Base-by-base conservation (phyloP, 1,284 basidiomycete species). In the Moesziomyces parantarcticus region DNA sequence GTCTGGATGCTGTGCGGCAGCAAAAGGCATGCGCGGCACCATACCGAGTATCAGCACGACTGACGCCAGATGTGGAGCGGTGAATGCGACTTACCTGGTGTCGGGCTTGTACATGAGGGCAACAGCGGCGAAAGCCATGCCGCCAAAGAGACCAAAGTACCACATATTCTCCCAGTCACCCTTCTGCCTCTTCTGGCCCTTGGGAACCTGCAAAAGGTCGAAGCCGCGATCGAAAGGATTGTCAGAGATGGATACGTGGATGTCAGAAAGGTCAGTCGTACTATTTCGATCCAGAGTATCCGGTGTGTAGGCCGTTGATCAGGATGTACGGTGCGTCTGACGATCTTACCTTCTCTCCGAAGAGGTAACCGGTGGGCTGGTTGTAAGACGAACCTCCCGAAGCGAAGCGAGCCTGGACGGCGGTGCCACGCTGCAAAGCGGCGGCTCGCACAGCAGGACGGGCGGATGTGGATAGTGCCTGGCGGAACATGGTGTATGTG, bases 51-150 rank as follows among this genome's bases (percentile, higher is more conserved):
- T 32, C 11, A 18, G 14, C 16, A 18, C 4, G 5, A 39, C 16
- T n/a, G 25, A 42, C 20, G 25, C n/a, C 34, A 22, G 23, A 20
- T 1, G 14, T 6, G 41, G 21, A 47, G 16, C 21, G 43, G 32
- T 57, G 53, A 36, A 40, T 57, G 45, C n/a, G 0, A 85, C 91
- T 76, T 81, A 94, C 94, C 91, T 94, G 20, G 92, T 95, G 84
- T 97, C 94, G 7, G 96, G 95, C 87, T 97, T 97, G 88, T 95
- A 97, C 85, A 93, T 92, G 47, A 93, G 85, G 79, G 93, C 85
- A 46, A 96, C 88, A 9, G 87, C 86, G 32, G 90, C 92, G 62
- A 94, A 86, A 7, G 87, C 89, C 88, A 97, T 91, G 14, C 90
- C 88, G 45, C 94, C 95, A 81, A 92, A 94, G 90, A 97, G 93